Base-by-base conservation (phyloP, 805 yeast species). In the Saturnispora diversa region DNA sequence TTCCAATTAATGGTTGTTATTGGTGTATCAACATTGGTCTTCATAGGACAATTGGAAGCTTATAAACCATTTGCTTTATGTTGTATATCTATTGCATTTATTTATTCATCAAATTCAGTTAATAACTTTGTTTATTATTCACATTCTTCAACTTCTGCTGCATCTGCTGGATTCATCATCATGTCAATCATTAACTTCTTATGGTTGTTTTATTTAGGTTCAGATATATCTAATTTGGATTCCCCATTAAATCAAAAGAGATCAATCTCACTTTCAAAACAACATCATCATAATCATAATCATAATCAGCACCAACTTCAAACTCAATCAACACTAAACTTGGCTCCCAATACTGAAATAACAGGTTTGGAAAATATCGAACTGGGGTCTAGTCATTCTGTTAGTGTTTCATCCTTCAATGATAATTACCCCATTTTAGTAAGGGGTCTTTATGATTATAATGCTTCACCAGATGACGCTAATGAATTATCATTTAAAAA, bases 141-240 rank as follows among this genome's bases (percentile, higher is more conserved):
- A 19, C 71, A 74, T 15, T 68, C 92, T 0, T 74, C 80, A 12
- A 69, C 74, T 45, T 83, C 84, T 38, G 94, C 96, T 20, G 88
- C 94, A 6, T 84, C 94, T 3, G 96, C 97, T 0, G 97, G 98
- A 6, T 81, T 84, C 49, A 84, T 90, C 42, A 65, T 90, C 37
- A 64, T 86, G 33, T 78, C 92, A 13, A 85, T 90, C 59, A 68
- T 85, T 45, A 86, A 92, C 58, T 56, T 88, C 35, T 64, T 84
- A 44, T 92, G 96, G 95, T 68, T 90, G 33, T 67, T 86, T 44
- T 88, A 86, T 62, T 84, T 81, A 57, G 97, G 97, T 22, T 82
- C 94, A 19, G 90, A 90, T 46, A 84, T 16, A 13, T 13, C 7
- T 3, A 25, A 10, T 13, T 27, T 9, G 7, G 24, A 50, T 24